These are phyloP conservation scores for Phytophthora boehmeriae DNA, from an alignment of 352 stramenopile genomes.

Conservation along the genomic window DNA sequence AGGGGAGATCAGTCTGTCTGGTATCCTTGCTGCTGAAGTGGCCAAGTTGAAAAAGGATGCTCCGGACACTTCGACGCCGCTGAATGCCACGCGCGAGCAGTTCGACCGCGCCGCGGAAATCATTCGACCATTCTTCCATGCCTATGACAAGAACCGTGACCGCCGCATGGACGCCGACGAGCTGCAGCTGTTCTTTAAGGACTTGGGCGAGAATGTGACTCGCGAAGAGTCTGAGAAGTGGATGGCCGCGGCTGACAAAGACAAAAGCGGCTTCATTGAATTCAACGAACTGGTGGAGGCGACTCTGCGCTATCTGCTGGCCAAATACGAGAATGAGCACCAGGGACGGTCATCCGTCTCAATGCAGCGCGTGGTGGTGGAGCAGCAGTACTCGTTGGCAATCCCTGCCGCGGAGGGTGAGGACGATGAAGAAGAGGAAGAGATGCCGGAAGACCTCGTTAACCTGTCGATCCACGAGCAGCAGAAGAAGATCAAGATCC, in stretches of 20 bases:
- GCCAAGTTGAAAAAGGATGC: conserved; percentile 61
- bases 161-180: conserved; percentile 91
- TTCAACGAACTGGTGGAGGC: conserved; percentile 95
- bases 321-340: conserved; percentile 73
- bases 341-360: conserved; percentile 54
- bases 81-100: conserved; percentile 57
- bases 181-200: conserved; percentile 92
- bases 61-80: conserved; percentile 45
- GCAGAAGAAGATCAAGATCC: conserved; percentile 95
- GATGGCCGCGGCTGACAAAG: conserved; percentile 90
- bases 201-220: conserved; percentile 92
- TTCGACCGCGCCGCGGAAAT: conserved; percentile 89
- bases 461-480: conserved; percentile 95
- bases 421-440: conserved; percentile 93
- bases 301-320: conserved; percentile 85
- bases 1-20: conserved; percentile 80
- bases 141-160: conserved; percentile 94
- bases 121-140: conserved; percentile 92
- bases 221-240: conserved; percentile 81
- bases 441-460: conserved; percentile 94
- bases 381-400: conserved; percentile 52
- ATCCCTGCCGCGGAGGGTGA: conserved; percentile 62
- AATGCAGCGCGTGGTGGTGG: conserved; percentile 53
- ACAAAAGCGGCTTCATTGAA: conserved; percentile 92
- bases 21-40: conserved; percentile 80